Evolutionary conservation across 1,284 basidiomycete species (phyloP), one percentile per base, ranked within the genome.

Genomic region (Golubevia sp.): DNA sequence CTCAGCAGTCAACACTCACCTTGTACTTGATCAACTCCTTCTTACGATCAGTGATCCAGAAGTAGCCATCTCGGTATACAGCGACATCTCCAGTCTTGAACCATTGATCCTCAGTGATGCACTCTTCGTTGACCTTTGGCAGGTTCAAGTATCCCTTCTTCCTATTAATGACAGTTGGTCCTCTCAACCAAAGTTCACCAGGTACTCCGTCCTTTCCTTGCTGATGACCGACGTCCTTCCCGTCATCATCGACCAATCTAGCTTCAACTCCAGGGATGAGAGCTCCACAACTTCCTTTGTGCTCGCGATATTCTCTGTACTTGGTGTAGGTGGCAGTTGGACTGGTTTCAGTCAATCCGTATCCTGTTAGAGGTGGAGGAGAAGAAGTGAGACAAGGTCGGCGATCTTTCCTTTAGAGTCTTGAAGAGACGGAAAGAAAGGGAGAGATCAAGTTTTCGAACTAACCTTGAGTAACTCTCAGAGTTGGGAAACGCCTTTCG

Each of bases 141-240:
- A 93, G 92, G 75, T 89, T 89, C 71, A 86, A 84, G 73, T 88
- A 88, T 6, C 86, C 86, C 55, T 74, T 83, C 56, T 76, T 73
- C 44, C 27, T 20, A 13, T 15, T 51, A 25, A 93, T 93, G 58
- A 94, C 86, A 2, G 86, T 88, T 0, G 91, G 90, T 0, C 92
- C 92, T 57, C 89, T 86, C 4, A 93, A 68, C 90, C 92, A 93
- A 7, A 96, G 76, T 82, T 96, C 93, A 2, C 94, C 93, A 0
- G 88, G 84, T 64, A 89, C 85, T 13, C 87, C 88, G 1, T 86
- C 86, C 52, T 87, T 85, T 18, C 86, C 88, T 67, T 87, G 86
- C 2, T 78, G 66, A 58, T 64, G 85, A 86, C 23, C 68, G 5
- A 79, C 73, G 34, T 79, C 73, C 49, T 71, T 62, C 38, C 77